Base-by-base conservation (phyloP, 768 basidiomycete species). In the Psilocybe cyanescens region DNA sequence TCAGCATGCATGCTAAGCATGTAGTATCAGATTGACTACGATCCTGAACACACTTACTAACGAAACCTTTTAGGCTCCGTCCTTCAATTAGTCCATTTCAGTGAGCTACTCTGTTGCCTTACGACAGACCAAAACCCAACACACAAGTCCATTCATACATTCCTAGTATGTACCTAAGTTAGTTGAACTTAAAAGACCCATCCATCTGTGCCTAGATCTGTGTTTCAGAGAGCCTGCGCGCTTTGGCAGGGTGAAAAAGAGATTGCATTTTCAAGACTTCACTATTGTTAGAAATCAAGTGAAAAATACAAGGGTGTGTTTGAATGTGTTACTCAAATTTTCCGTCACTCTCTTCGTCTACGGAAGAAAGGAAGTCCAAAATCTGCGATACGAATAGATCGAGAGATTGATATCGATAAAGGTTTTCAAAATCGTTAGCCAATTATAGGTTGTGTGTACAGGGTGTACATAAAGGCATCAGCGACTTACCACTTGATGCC, bases 401-500 rank as follows among this genome's bases (percentile, higher is more conserved):
- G 24, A 52, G 19, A 49, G 30, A 48, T 35, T 48, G 56, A 33
- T 46, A 48, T 49, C 46, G 44, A 37, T 57, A n/a, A 47, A 46
- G 46, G 56, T 48, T 57, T 57, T 57, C 44, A 51, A 41, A 39
- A 24, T 19, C 14, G 49, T 55, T 16, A 35, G 54, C 52, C 24
- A 35, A 28, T 17, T 35, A 60, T 24, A 12, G 31, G 53, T 29
- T 45, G 35, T 54, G 45, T 47, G 51, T 19, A 48, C 51, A 37
- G 29, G 48, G 45, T 47, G 51, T 19, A 48, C 51, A 37, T 50
- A 44, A 51, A 39, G 37, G 28, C 45, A 54, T 45, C 54, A 14
- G 39, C 24, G 44, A 66, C 73, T 61, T 65, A 94, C 94, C 54
- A 89, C 77, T 66, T 84, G 75, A 70, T 96, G 94, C 65, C 94